Evolutionary conservation across 1,284 basidiomycete genomes (phyloP), one percentile per base, ranked within the genome.

Genomic region (Ustilago hordei): DNA sequence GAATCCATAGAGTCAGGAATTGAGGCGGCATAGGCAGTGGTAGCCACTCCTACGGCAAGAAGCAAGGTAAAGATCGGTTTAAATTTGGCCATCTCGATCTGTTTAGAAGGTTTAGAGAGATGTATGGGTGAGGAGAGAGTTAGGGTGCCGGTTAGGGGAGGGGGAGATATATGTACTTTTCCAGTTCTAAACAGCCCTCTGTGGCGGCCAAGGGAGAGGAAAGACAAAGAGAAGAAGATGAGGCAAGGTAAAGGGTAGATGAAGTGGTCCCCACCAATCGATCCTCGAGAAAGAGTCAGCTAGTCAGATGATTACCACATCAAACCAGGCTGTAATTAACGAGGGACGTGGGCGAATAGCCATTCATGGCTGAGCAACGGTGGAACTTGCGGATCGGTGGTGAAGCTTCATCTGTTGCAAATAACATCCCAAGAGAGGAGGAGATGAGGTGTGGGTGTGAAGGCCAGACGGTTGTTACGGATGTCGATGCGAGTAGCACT

Each of bases 1-100:
- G 23, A 28, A 43, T 8, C 9, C 4, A 1, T n/a, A 17, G 39
- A 43, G 13, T 8, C 3, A 43, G 6, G 39, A 15, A 60, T 19
- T 7, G 55, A 32, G 8, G 55, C 55, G 15, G 48, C 55, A 9
- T 17, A 13, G 19, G 17, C 43, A 19, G 58, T 47, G 12, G 59
- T n/a, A 12, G 59, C 65, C 32, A 67, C 11, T 9, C 59, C 65
- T 19, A 67, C 11, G 47, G 47, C 59, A 0, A 61, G 47, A 8
- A 61, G 47, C 48, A 67, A 6, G 36, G 57, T 31, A 15, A 66
- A 56, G 31, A 34, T 55, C 9, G 47, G 39, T 7, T 50, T 48
- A 36, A 66, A 45, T 47, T 66, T 55, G 43, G 43, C 64, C 64
- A 68, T 68, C 15, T 12, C 34, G 8, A 17, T 9, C 5, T 23